Evolutionary conservation across 2,329 filamentous ascomycete species (phyloP), one percentile per base, ranked within the genome.

Genomic region (Colletotrichum sublineola): DNA sequence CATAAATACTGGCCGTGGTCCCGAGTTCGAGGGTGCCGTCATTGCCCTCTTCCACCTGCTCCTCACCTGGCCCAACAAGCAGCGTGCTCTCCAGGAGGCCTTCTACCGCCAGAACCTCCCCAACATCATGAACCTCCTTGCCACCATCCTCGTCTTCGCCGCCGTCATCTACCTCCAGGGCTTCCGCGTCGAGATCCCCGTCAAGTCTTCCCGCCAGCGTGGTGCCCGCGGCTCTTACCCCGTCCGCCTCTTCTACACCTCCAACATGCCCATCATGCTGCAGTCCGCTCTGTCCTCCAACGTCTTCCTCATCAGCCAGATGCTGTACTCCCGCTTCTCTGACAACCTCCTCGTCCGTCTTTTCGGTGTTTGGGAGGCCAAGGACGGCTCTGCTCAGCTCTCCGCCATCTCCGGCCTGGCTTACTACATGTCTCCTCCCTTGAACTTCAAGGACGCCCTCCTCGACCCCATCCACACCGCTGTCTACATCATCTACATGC

Each of bases 261-360:
- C 95, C 84, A 99, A 99, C 93, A 99, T 99, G 97, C 96, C 96
- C 82, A 99, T 99, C 86, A 99, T 99, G 96, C 90, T 99, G 83
- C 97, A 99, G 88, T 98, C 96, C 60, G 96, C 96, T 78, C 91
- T 99, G 77, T 97, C 94, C 77, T 98, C 96, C 89, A 99, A 99
- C 89, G 91, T 99, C 86, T 99, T 99, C 92, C 88, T 99, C 76
- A 95, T 99, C 87, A 96, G 93, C 82, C 96, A 99, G 89, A 98
- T 98, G 95, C 91, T 99, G 77, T 98, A 97, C 91, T 97, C 94
- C 75, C 95, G 96, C 84, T 98, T 99, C 89, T 96, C 95, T 58
- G 96, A 99, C 87, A 99, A 99, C 89, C 92, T 99, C 75, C 91
- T 99, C 72, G 96, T 99, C 85, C 94, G 94, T 82, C 93, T 99